These are phyloP conservation scores for Solanum chaucha DNA, from an alignment of 257 asterid species.

Conservation along the genomic window DNA sequence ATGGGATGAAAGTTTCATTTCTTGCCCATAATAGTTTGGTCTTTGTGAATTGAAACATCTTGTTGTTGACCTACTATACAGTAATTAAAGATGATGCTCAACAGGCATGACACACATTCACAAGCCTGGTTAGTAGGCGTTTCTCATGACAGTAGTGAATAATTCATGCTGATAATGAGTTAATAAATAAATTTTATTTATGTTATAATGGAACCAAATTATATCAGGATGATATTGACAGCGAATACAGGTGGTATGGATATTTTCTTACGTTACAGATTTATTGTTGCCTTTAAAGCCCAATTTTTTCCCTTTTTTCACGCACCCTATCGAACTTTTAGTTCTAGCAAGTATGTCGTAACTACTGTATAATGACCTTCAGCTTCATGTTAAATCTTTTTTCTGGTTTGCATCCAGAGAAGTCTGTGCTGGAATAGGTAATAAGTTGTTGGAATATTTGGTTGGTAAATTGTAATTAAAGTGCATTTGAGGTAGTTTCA, in stretches of 20 bases:
- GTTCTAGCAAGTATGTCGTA: background rate
- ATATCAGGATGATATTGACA: background rate
- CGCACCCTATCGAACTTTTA: background rate
- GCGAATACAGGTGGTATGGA: background rate
- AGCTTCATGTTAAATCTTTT: background rate
- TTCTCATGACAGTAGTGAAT: background rate
- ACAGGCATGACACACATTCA: background rate
- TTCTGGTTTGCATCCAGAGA: background rate
- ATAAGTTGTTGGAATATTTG: background rate
- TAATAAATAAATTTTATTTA: background rate
- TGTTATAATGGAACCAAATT: background rate
- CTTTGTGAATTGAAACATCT: background rate
- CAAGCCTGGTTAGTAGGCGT: background rate
- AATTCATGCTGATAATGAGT: background rate
- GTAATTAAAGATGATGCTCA: background rate
- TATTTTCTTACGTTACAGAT: background rate
- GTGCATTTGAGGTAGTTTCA: background rate
- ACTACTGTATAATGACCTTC: background rate
- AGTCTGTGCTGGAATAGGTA: background rate
- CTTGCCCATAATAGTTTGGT: background rate
- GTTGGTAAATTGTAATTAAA: background rate
- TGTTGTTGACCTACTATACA: background rate
- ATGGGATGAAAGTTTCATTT: slow-evolving; percentile 1
- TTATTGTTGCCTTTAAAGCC: background rate
- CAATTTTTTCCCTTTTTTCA: background rate